Evolutionary conservation across 106 monocot species (phyloP), one percentile per base, ranked within the genome.

Genomic region (Alisma plantagoaquatica): DNA sequence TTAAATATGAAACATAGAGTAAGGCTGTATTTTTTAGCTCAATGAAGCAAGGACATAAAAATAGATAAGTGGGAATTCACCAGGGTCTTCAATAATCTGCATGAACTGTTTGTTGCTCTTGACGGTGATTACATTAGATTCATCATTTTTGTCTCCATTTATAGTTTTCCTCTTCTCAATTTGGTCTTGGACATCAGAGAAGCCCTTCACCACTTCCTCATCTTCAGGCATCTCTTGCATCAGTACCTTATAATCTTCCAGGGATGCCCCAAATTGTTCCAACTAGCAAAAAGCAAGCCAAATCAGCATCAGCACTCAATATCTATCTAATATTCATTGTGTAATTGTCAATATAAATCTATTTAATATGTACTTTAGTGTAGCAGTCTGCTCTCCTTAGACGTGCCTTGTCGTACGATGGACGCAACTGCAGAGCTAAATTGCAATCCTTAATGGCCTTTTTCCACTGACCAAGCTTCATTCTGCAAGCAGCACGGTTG

Each of bases 361-460:
- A 53, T 30, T 33, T 33, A 55, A 2, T 1, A 21, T 8, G 52
- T 33, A 92, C 91, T 81, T 92, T 84, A 43, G 61, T 53, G 70
- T 92, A 65, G 72, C 91, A 92, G 54, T 85, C 78, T 10, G 91
- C 91, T 68, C 78, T 75, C 47, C 91, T 61, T 9, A 81, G 75
- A 3, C 81, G 69, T 26, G 91, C 91, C 66, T 85, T 85, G 46
- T 50, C 54, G 57, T 85, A 82, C 2, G 69, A 55, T 19, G 91
- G 91, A 2, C 81, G 43, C 27, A 85, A 48, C 4, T 15, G 23
- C 28, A 92, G 78, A 0, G 75, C 91, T 14, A 46, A 35, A 33
- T 49, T 57, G 62, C 91, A 92, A 54, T 92, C 91, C 3, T 81
- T 81, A n/a, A 82, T 30, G 27, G 81, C 91, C 35, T 73, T 78